Percentiles rank a stretch among this genome's conserved stretches.
Evolutionary conservation across 140 eudicot species (phyloP).

Genomic region (Erigeron philadelphicus): DNA sequence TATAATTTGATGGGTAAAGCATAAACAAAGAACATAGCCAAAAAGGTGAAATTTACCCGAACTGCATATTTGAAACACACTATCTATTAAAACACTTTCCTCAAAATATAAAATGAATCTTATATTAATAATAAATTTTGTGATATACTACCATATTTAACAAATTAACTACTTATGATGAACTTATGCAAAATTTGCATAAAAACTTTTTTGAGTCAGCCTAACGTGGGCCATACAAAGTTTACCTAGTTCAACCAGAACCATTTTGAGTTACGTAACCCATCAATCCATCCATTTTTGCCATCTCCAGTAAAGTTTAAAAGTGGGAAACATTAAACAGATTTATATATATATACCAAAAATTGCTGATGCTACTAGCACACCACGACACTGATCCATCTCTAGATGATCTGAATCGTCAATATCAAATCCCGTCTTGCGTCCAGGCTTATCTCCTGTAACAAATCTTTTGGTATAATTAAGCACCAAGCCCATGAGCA

Average conservation of each 20-base stretch:
- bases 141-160: background rate
- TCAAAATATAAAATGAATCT: background rate
- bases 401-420: slow-evolving; percentile 56
- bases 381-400: slow-evolving; percentile 57
- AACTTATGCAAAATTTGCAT: background rate
- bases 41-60: background rate
- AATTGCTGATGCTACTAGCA: slow-evolving; percentile 72
- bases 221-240: background rate
- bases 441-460: slow-evolving; percentile 59
- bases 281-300: background rate
- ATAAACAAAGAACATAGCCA: background rate
- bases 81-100: background rate
- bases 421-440: slow-evolving; percentile 51
- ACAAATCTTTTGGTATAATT: slow-evolving; percentile 43
- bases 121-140: background rate
- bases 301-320: background rate
- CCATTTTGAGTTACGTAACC: background rate
- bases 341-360: slow-evolving; percentile 43
- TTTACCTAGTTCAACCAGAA: background rate
- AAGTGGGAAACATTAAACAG: background rate
- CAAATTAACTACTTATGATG: background rate
- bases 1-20: background rate
- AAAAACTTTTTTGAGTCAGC: background rate
- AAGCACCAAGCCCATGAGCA: background rate
- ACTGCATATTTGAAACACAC: background rate